phyloP scores from a whole-genome alignment of 2,329 filamentous ascomycete species.

The Ophiostoma novo-ulmi region DNA sequence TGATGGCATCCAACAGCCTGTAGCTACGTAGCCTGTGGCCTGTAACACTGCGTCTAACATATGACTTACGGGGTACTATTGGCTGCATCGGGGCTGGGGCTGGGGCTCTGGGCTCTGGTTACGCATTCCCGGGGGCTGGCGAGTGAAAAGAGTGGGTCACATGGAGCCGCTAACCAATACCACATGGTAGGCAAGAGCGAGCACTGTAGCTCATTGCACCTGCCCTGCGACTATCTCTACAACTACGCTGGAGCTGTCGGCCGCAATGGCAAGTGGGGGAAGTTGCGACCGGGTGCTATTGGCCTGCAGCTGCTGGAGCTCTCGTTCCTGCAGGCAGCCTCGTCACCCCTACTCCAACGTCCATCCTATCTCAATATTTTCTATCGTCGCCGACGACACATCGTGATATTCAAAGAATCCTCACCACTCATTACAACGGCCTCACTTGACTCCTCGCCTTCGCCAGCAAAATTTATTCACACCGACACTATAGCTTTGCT shows the following conservation, averaged over 20 bases:
- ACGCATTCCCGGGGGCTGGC: slow-evolving; percentile 3
- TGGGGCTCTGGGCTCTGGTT: slow-evolving; percentile 9
- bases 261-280: slow-evolving; percentile 21
- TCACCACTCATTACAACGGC: not conserved
- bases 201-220: slow-evolving; percentile 15
- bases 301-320: slow-evolving; percentile 13
- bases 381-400: not conserved
- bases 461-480: not conserved
- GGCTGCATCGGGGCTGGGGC: slow-evolving; percentile 1
- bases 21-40: not conserved
- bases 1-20: not conserved
- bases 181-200: slow-evolving; percentile 14
- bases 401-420: not conserved
- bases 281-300: slow-evolving; percentile 19
- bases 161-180: not conserved
- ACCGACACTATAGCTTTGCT: not conserved
- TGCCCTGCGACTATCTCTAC: slow-evolving; percentile 12
- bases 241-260: not conserved
- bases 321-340: slow-evolving; percentile 26
- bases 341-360: slow-evolving; percentile 21
- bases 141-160: not conserved
- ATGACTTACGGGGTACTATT: not conserved
- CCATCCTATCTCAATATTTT: not conserved
- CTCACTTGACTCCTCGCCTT: not conserved
- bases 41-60: slow-evolving; percentile 15